A percentile compares a stretch with the other conserved stretches of the same genome.
Conservation (phyloP, 371 early-diverging fungal genomes). For the Syncephalastrum monosporum region DNA sequence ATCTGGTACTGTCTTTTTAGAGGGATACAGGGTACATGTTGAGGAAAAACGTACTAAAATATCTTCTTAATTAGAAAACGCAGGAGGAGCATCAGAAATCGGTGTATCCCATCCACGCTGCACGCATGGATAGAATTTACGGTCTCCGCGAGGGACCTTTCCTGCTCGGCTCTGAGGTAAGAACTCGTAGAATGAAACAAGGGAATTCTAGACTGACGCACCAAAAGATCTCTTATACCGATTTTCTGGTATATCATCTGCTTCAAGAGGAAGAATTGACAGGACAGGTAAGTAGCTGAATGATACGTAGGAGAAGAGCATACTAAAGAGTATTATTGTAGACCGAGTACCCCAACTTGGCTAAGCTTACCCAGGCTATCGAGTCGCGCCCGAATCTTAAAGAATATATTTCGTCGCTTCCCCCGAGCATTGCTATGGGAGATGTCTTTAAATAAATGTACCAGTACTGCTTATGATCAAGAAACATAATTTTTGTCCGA, state of each 20-base stretch:
- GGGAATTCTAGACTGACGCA: not conserved
- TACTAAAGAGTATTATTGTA: not conserved
- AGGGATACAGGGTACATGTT: no score
- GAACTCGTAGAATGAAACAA: not conserved
- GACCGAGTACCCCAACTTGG: constrained; percentile 20
- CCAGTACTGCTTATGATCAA: no score
- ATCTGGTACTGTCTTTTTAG: no score
- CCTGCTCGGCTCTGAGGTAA: constrained; percentile 21
- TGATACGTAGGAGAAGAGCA: not conserved
- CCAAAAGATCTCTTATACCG: constrained; percentile 24
- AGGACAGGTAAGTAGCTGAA: not conserved
- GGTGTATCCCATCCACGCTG: not conserved
- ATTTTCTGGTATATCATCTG: constrained; percentile 24
- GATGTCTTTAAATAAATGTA: no score
- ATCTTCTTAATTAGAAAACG: not conserved
- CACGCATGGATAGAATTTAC: constrained; percentile 10
- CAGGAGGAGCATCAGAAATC: constrained; percentile 8
- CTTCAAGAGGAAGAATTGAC: constrained; percentile 15
- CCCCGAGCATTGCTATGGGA: no score
- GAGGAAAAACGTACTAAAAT: not conserved
- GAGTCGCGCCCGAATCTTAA: constrained; percentile 22
- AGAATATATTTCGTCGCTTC: constrained; percentile 6
- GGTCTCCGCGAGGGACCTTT: constrained; percentile 21
- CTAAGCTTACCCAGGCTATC: constrained; percentile 21
- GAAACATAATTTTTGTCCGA: no score